Percentiles rank a stretch among this genome's conserved stretches.
Conservation (phyloP, 257 asterid genomes). For the Rubia yunnanensis region DNA sequence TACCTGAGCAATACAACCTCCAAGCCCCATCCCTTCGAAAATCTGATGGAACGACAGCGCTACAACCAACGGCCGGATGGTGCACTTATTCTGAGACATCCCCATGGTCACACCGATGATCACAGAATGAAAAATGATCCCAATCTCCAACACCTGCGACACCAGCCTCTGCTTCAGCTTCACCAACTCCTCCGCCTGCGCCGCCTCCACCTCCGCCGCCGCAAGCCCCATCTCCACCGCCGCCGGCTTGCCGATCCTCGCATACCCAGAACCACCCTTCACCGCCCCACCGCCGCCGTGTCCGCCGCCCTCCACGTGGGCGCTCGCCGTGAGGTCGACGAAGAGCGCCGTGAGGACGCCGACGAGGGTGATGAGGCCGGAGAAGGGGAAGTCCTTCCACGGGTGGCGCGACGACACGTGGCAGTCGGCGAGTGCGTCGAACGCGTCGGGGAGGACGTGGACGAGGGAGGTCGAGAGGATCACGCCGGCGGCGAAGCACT, state of each 20-base stretch:
- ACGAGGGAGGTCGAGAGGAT: constrained; percentile 33
- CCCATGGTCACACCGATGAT: constrained; percentile 39
- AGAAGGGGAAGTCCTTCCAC: constrained; percentile 35
- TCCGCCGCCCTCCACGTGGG: constrained; percentile 23
- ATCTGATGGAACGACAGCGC: constrained; percentile 37
- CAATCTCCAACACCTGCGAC: constrained; percentile 37
- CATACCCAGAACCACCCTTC: constrained; percentile 8
- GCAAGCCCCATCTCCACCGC: constrained; percentile 1
- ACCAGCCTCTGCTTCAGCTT: constrained; percentile 31
- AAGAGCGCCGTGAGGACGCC: constrained; percentile 30
- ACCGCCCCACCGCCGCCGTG: neutral
- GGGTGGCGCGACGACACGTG: constrained; percentile 30
- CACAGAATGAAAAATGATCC: constrained; percentile 38
- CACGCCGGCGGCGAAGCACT: constrained; percentile 36
- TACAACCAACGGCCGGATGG: constrained; percentile 32
- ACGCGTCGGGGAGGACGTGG: constrained; percentile 38
- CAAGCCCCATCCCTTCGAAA: constrained; percentile 39
- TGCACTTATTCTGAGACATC: constrained; percentile 38
- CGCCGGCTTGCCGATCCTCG: constrained; percentile 11
- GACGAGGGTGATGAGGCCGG: constrained; percentile 28
- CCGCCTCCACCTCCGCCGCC: constrained; percentile 15
- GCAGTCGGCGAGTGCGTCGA: constrained; percentile 31
- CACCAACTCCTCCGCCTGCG: constrained; percentile 23
- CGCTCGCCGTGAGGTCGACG: constrained; percentile 33
- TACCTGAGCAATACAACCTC: constrained; percentile 46